Evolutionary conservation across 2,329 filamentous ascomycete genomes (phyloP).

Genomic region (Aspergillus aculeatus): DNA sequence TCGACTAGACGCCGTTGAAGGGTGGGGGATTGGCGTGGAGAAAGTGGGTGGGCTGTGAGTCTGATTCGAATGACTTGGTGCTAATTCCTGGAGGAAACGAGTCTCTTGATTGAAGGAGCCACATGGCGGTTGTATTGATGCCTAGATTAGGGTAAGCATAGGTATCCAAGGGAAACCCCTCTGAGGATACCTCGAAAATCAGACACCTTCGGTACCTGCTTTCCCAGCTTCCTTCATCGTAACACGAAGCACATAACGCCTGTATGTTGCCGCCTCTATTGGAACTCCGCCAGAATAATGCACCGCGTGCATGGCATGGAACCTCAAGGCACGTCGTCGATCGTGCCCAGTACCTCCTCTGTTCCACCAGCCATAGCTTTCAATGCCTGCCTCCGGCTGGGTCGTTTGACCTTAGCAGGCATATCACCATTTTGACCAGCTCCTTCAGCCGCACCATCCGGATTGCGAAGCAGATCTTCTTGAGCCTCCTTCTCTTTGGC

Average conservation of each 20-base stretch:
- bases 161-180: background rate
- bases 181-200: background rate
- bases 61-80: background rate
- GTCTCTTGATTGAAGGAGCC: background rate
- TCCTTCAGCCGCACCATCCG: constrained; percentile 33
- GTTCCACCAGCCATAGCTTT: constrained; percentile 35
- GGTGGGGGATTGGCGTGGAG: background rate
- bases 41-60: background rate
- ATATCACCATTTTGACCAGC: constrained; percentile 30
- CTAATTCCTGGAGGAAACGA: background rate
- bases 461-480: constrained; percentile 44
- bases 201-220: background rate
- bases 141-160: background rate
- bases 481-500: constrained; percentile 46
- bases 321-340: constrained; percentile 34
- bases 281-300: background rate
- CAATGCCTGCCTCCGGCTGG: constrained; percentile 28
- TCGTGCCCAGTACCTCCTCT: constrained; percentile 42
- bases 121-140: background rate
- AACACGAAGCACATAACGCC: background rate
- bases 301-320: background rate
- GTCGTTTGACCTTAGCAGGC: constrained; percentile 31
- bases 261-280: background rate
- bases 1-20: constrained; percentile 43
- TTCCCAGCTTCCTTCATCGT: background rate